phyloP scores from a whole-genome alignment of 106 monocot genomes.

The Alisma plantagoaquatica region DNA sequence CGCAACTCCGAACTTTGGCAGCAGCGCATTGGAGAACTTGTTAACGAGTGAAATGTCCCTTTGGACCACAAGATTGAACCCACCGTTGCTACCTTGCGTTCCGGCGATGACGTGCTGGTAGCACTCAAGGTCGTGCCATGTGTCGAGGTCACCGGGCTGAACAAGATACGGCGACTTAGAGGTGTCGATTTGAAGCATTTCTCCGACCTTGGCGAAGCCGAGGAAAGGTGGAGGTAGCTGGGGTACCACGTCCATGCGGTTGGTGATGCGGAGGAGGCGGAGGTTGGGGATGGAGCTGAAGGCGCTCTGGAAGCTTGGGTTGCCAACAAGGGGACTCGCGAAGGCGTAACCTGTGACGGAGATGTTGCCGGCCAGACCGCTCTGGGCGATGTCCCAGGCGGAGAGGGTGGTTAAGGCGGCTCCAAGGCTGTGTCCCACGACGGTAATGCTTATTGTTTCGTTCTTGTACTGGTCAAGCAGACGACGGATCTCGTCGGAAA shows the following conservation, averaged over 20 bases:
- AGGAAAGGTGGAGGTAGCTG: background rate
- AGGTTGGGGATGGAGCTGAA: background rate
- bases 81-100: background rate
- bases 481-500: background rate
- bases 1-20: slow-evolving; percentile 45
- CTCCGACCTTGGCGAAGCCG: background rate
- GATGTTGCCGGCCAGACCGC: background rate
- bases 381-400: background rate
- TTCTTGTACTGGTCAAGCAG: background rate
- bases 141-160: background rate
- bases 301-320: background rate
- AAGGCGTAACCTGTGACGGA: background rate
- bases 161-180: background rate
- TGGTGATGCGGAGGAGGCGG: background rate
- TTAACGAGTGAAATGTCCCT: slow-evolving; percentile 4
- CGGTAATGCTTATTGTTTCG: background rate
- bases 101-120: background rate
- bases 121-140: background rate
- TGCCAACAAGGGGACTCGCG: background rate
- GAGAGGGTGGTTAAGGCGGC: background rate
- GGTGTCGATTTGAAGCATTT: background rate
- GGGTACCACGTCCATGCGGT: background rate
- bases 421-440: background rate
- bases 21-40: slow-evolving; percentile 39
- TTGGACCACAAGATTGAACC: background rate